Base-by-base conservation (phyloP, 495 filamentous ascomycete species). In the Staphylotrichum longicolle region DNA sequence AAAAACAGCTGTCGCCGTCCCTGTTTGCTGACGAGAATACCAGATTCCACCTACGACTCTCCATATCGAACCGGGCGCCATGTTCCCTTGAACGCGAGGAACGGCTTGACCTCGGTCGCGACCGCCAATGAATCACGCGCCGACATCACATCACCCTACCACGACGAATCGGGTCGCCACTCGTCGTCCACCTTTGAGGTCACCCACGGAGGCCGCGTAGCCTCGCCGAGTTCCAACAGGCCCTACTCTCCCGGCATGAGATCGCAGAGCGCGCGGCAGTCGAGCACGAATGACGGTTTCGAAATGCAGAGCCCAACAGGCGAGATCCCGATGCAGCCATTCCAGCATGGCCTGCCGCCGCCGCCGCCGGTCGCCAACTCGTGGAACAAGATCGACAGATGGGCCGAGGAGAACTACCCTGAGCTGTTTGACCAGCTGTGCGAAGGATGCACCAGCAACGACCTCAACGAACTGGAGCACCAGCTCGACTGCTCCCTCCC, bases 261-360 rank as follows among this genome's bases (percentile, higher is more conserved):
- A 61, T 92, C 91, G 3, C 72, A 84, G 30, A 76, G 81, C 54
- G 86, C 89, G 57, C 82, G 84, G 66, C 76, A 82, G 50, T 80
- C 83, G 3, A 80, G 78, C 57, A 84, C 87, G 45, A 74, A 57
- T 55, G 86, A 86, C 53, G 82, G 82, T 40, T 86, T 88, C 63
- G 85, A 89, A 48, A 80, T 81, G 33, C 85, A 88, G 59, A 85
- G 84, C 53, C 77, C 83, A 32, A 73, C 83, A 9, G 88, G 89
- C 20, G 93, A 96, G 73, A 97, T 99, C 59, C 92, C 92, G 59
- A 92, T 99, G 88, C 95, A 97, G 76, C 89, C 90, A 54, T 99
- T 99, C 76, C 84, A 87, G 41, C 91, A 98, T 63, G 94, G 94
- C 52, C 83, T 89, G 27, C 92, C 94, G 1, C 94, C 95, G 11